Percentiles rank a stretch among this genome's conserved stretches.
Evolutionary conservation across 148 eudicot species (phyloP).

Genomic region (Rhododendron molle): DNA sequence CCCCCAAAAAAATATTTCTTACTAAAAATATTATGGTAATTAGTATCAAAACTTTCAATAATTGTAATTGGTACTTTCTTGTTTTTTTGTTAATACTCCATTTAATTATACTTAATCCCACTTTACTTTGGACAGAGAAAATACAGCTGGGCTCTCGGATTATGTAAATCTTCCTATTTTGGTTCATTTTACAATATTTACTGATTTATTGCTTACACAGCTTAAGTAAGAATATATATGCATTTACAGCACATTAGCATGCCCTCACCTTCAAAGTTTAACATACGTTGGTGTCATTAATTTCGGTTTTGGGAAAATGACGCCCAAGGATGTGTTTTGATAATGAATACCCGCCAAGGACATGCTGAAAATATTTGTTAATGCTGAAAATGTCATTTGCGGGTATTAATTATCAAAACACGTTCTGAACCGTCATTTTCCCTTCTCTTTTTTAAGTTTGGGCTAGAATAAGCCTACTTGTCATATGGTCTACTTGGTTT

Average conservation of each 20-base stretch:
- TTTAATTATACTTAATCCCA: neutral
- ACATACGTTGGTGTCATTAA: neutral
- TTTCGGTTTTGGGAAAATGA: too few relatives aligned
- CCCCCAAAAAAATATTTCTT: too few relatives aligned
- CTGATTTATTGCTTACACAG: neutral
- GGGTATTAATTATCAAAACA: too few relatives aligned
- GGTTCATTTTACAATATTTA: neutral
- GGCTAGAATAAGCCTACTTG: neutral
- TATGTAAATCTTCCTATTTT: neutral
- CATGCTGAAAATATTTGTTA: too few relatives aligned
- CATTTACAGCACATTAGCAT: neutral
- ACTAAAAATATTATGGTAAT: too few relatives aligned
- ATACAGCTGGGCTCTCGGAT: conserved; percentile 2
- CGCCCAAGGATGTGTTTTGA: too few relatives aligned
- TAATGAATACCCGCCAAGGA: too few relatives aligned
- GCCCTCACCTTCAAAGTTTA: neutral
- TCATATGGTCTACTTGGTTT: too few relatives aligned
- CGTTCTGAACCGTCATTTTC: too few relatives aligned
- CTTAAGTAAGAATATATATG: neutral
- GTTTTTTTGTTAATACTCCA: neutral
- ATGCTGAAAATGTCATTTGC: too few relatives aligned
- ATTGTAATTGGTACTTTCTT: neutral
- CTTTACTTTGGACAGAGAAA: neutral
- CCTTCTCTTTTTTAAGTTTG: neutral
- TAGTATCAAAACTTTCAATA: neutral